These are phyloP conservation scores for Biscogniauxia marginata DNA, from an alignment of 2,329 filamentous ascomycete genomes.

Conservation along the genomic window DNA sequence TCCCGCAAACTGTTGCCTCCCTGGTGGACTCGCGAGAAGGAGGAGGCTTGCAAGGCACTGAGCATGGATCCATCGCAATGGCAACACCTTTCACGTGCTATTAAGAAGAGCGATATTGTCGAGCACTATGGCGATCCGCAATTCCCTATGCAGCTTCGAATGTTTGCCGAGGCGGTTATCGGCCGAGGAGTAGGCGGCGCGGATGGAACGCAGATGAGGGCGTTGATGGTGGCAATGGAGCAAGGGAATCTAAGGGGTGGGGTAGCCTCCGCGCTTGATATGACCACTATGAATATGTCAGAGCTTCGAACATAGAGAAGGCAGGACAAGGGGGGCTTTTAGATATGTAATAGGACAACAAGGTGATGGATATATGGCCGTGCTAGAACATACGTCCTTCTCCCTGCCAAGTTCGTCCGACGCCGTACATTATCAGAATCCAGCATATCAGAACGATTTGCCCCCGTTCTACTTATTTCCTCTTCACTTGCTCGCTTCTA, in stretches of 20 bases:
- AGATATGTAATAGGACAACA: no score
- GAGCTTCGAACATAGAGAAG: no score
- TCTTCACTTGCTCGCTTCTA: no score
- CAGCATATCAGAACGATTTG: no score
- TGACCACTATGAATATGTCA: no score
- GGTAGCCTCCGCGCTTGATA: not conserved
- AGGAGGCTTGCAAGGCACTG: constrained; percentile 7
- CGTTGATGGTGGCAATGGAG: constrained; percentile 21
- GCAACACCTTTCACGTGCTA: constrained; percentile 3
- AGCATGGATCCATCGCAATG: constrained; percentile 7
- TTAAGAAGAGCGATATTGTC: constrained; percentile 15
- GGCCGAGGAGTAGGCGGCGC: constrained; percentile 31
- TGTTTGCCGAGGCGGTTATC: constrained; percentile 44
- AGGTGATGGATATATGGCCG: no score
- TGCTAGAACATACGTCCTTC: no score
- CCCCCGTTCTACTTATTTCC: no score
- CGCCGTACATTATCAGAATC: no score
- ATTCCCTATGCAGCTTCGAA: constrained; percentile 51
- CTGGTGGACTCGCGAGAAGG: constrained; percentile 13
- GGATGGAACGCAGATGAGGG: constrained; percentile 19
- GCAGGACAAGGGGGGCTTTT: no score
- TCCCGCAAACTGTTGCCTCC: constrained; percentile 8
- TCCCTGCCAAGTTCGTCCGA: no score
- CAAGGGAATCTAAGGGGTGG: not conserved
- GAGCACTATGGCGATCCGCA: constrained; percentile 42